Evolutionary conservation across 1,284 basidiomycete genomes (phyloP), one percentile per base, ranked within the genome.

Genomic region (Naganishia albida): DNA sequence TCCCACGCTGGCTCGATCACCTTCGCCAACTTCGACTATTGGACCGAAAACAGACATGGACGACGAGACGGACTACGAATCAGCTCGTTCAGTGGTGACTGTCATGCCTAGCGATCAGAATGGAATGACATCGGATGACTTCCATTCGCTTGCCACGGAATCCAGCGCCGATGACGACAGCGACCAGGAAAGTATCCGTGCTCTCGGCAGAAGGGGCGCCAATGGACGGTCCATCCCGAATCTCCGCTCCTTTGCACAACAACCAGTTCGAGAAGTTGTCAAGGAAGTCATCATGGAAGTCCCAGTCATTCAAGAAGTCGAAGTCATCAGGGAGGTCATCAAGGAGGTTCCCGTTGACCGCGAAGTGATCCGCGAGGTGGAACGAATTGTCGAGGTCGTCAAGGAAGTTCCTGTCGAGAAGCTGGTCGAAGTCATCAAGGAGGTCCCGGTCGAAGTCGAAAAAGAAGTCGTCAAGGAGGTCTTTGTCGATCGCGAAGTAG

Each of bases 41-140:
- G 59, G 57, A 25, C 53, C 60, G 38, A 23, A 55, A 15, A 67
- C 65, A 10, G 66, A 67, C 43, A 64, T 57, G 28, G 66, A 64
- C 34, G 57, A 30, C 15, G 90, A 91, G 25, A 75, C 75, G 34
- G 88, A 90, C 67, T 95, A 90, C 73, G 85, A 89, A 25, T 91
- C 93, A 74, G 91, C 91, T 1, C 82, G 86, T 59, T 90, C 87
- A 66, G 83, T 88, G 46, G 81, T 82, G 43, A 83, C 86, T 74
- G 81, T 83, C 39, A 88, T 88, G 1, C 87, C 88, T 2, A 83
- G 82, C 20, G 82, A 65, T 62, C 54, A 55, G 30, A 88, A 90
- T 72, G 89, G 87, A 3, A 81, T 88, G 71, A 78, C 71, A 39
- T 72, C 72, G 18, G 68, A 69, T 62, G 78, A 80, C 52, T 80